Base-by-base conservation (phyloP, 371 early-diverging fungal species). In the Mucor mucedo region DNA sequence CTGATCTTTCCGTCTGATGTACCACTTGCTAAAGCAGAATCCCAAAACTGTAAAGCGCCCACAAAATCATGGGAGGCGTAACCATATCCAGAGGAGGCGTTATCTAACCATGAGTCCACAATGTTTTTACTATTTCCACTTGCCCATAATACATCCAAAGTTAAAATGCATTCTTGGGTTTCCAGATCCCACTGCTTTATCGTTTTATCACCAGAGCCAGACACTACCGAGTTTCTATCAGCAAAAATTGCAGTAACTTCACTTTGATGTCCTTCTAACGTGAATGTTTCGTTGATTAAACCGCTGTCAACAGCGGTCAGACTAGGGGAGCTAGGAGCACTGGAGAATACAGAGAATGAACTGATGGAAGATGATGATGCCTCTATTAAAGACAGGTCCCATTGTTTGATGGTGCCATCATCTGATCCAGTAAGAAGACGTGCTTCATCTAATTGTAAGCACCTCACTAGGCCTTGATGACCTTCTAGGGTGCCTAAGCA, bases 151-250 rank as follows among this genome's bases (percentile, higher is more conserved):
- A 90, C 72, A 63, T 91, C 91, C 66, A 93, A 72, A 0, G 87
- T 84, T 42, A 82, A 72, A 9, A 88, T 82, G 72, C 84, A 83
- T 60, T 82, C 76, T 38, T 91, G 94, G 39, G 88, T 95, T 50
- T 83, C 81, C 65, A 94, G 56, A 73, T 95, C 95, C 96, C 96
- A 98, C 54, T 94, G 89, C 44, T 89, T 86, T 67, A 95, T 89
- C 3, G 95, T 93, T 65, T 88, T 86, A 79, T 98, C 98, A 35
- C 91, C 87, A 7, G 92, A 86, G 21, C 95, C 96, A n/a, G 92
- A 89, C 2, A 95, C 87, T 45, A 79, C 67, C 11, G 64, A 70
- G 2, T 73, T 48, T 42, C 76, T 66, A 55, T 84, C 82, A 7
- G 75, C 75, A 65, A 84, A 71, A 2, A 89, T 28, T 40, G 84